phyloP scores from a whole-genome alignment of 1,139 yeast species.

The Geotrichum klebahnii region DNA sequence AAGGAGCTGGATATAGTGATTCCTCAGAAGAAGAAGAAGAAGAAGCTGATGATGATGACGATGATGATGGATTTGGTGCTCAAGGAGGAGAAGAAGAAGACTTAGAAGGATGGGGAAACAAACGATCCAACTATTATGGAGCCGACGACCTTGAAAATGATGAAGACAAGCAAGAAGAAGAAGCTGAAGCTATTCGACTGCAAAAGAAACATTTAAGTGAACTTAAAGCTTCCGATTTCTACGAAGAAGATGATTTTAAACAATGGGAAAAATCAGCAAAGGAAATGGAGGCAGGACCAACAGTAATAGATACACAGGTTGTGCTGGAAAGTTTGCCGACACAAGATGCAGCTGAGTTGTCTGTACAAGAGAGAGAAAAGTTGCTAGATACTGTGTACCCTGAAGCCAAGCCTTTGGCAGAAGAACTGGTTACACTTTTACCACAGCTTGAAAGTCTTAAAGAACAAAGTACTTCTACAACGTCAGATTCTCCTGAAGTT shows the following conservation, averaged over 20 bases:
- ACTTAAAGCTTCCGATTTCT: slow-evolving; percentile 73
- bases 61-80: slow-evolving; percentile 34
- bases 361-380: slow-evolving; percentile 36
- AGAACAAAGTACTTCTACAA: slow-evolving; percentile 19
- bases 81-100: slow-evolving; percentile 48
- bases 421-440: slow-evolving; percentile 54
- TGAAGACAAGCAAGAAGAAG: slow-evolving; percentile 73
- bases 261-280: slow-evolving; percentile 39
- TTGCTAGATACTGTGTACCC: slow-evolving; percentile 49
- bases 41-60: slow-evolving; percentile 31
- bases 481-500: slow-evolving; percentile 32
- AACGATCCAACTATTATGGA: slow-evolving; percentile 70
- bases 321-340: slow-evolving; percentile 33
- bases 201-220: slow-evolving; percentile 83
- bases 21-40: slow-evolving; percentile 34
- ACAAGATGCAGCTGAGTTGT: slow-evolving; percentile 42
- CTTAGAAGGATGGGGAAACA: slow-evolving; percentile 73
- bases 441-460: slow-evolving; percentile 44
- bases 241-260: slow-evolving; percentile 78
- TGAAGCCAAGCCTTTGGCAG: slow-evolving; percentile 72
- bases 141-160: slow-evolving; percentile 71
- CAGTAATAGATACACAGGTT: slow-evolving; percentile 23
- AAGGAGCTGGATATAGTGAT: slow-evolving; percentile 27
- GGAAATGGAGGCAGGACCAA: slow-evolving; percentile 37
- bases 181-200: slow-evolving; percentile 81